These are phyloP conservation scores for Calophaca sinica DNA, from an alignment of 306 rosid genomes.

Conservation along the genomic window DNA sequence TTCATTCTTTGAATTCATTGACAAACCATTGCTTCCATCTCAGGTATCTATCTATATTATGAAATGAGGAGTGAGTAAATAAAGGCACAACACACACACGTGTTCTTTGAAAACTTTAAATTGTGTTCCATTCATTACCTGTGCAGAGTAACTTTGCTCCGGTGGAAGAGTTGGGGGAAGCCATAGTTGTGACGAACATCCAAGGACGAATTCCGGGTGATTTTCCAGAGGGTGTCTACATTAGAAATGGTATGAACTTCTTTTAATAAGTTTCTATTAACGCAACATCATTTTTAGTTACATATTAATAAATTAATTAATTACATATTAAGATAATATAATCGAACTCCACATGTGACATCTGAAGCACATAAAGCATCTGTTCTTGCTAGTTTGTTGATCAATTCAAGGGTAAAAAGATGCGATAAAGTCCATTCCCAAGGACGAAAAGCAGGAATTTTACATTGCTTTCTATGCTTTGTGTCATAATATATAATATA, in stretches of 20 bases:
- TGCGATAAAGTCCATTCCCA: neutral
- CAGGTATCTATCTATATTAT: slow-evolving; percentile 53
- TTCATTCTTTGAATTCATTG: slow-evolving; percentile 63
- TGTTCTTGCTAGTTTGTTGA: slow-evolving; percentile 20
- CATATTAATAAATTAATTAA: too few relatives aligned
- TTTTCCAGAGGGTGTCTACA: slow-evolving; percentile 69
- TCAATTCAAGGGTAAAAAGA: neutral
- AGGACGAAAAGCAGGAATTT: neutral
- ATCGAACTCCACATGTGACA: neutral
- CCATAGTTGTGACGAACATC: slow-evolving; percentile 48
- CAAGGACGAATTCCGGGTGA: slow-evolving; percentile 61
- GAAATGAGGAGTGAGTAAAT: neutral
- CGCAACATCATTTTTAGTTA: slow-evolving; percentile 2
- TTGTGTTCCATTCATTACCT: neutral
- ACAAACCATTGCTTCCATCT: slow-evolving; percentile 68
- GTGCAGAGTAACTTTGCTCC: slow-evolving; percentile 65
- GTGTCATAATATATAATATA: neutral
- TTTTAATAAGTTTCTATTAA: neutral
- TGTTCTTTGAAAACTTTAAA: neutral
- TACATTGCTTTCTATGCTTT: neutral
- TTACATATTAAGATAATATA: slow-evolving; percentile 1
- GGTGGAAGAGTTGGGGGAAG: slow-evolving; percentile 62
- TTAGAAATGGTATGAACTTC: slow-evolving; percentile 65
- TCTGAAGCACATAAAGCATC: neutral
- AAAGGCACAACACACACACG: neutral